Conservation (phyloP, 73 alveolate genomes). For the Tetrahymena elliotti region DNA sequence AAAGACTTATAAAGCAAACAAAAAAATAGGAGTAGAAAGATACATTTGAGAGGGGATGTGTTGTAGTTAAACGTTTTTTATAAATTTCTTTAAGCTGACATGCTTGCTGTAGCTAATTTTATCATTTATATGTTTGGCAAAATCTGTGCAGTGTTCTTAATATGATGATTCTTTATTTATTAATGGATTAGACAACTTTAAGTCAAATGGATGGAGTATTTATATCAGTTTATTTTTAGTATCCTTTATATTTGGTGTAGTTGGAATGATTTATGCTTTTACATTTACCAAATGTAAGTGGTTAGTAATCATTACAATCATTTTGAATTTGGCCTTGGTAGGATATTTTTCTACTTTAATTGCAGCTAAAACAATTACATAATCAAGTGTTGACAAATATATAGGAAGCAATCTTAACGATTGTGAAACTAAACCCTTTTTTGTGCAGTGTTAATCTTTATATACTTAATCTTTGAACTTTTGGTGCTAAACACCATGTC, state of each 20-base stretch:
- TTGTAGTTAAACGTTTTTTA: not conserved
- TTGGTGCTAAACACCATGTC: not conserved
- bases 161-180: not conserved
- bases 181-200: not conserved
- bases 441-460: not conserved
- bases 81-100: not conserved
- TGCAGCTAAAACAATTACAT: not conserved
- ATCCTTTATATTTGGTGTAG: not conserved
- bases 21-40: no score
- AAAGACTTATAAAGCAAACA: no score
- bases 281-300: not conserved
- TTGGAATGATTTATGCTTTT: not conserved
- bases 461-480: not conserved
- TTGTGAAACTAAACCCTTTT: not conserved
- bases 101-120: not conserved
- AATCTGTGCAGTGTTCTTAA: not conserved
- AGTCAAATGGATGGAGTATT: not conserved
- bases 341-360: not conserved
- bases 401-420: not conserved
- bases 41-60: not conserved
- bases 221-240: not conserved
- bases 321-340: not conserved
- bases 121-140: not conserved
- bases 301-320: not conserved
- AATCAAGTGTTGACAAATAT: not conserved